Conservation (phyloP, 2,329 filamentous ascomycete species). For the Neoascochyta sp. region DNA sequence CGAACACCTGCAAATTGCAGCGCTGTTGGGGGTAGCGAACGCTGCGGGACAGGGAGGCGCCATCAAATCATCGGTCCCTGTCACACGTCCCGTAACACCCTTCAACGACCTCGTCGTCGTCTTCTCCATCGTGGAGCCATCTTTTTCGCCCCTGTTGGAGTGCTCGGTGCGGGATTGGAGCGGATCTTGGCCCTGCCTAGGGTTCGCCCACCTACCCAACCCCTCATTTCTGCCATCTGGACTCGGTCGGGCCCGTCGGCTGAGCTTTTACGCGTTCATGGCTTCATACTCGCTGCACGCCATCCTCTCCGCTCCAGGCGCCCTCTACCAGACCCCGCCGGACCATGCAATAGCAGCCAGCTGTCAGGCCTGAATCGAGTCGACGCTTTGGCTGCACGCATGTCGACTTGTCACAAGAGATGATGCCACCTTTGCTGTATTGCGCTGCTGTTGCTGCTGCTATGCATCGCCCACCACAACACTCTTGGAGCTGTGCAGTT, state of each 20-base stretch:
- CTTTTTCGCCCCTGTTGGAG: slow-evolving; percentile 15
- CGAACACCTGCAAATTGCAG: slow-evolving; percentile 40
- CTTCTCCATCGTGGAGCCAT: slow-evolving; percentile 21
- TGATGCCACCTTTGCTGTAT: slow-evolving; percentile 8
- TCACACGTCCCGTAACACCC: slow-evolving; percentile 28
- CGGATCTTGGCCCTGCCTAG: no score
- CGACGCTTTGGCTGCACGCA: slow-evolving; percentile 17
- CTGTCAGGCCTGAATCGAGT: slow-evolving; percentile 14
- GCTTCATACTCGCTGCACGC: slow-evolving; percentile 35
- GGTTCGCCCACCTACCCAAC: slow-evolving; percentile 16
- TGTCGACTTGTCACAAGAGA: no score
- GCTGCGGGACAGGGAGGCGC: slow-evolving; percentile 25
- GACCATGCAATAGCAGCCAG: slow-evolving; percentile 18
- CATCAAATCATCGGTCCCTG: slow-evolving; percentile 31
- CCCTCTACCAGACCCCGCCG: slow-evolving; percentile 25
- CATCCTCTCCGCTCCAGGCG: slow-evolving; percentile 37
- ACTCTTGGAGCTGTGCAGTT: no score
- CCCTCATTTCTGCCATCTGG: slow-evolving; percentile 26
- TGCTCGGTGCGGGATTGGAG: no score
- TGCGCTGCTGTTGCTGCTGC: slow-evolving; percentile 8
- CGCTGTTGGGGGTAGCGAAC: slow-evolving; percentile 35
- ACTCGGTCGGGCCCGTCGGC: slow-evolving; percentile 26
- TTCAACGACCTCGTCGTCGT: slow-evolving; percentile 19
- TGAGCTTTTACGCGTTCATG: slow-evolving; percentile 20
- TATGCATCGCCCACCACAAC: no score